Base-by-base conservation (phyloP, 129 eudicot genomes). In the Flaveria sonorensis region DNA sequence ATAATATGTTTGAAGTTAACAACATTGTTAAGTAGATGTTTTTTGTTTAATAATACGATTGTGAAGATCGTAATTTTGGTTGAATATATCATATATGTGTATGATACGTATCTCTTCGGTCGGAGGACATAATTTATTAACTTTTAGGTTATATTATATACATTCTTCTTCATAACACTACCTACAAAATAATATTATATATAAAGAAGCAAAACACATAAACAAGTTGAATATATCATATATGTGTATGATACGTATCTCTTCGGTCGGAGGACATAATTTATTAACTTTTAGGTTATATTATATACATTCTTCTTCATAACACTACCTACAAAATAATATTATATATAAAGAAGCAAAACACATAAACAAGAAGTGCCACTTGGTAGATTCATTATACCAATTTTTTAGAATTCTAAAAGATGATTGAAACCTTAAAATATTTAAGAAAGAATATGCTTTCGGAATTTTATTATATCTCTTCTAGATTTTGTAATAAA, bases 321-420 rank as follows among this genome's bases (percentile, higher is more conserved):
- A 23, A 57, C 59, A 52, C 59, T 52, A 1, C 9, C n/a, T 52
- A 0, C 8, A 5, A 51, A 51, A 16, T n/a, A n/a, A 8, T 52
- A n/a, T 52, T 6, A 52, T 16, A 4, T 52, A 16, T 52, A 52
- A 52, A 52, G 8, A 52, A 52, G 59, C 21, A n/a, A 52, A 52
- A 16, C 20, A 52, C 59, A 52, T 52, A 52, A n/a, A 52, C n/a
- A 51, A 51, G 14, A 23, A 57, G 28, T 20, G 64, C 23, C 64
- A 57, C 64, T 57, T 57, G 32, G 16, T 57, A 57, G 64, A 57
- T 21, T 57, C 64, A 57, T 57, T 57, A 21, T 57, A 57, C 64
- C 32, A 21, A 21, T 21, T 28, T 57, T 57, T 57, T 45, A 8
- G 50, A 57, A 57, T 20, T 57, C 15, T 21, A 9, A 57, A 57